Evolutionary conservation across 1,284 basidiomycete species (phyloP), one percentile per base, ranked within the genome.

Genomic region (Chondrostereum purpureum): DNA sequence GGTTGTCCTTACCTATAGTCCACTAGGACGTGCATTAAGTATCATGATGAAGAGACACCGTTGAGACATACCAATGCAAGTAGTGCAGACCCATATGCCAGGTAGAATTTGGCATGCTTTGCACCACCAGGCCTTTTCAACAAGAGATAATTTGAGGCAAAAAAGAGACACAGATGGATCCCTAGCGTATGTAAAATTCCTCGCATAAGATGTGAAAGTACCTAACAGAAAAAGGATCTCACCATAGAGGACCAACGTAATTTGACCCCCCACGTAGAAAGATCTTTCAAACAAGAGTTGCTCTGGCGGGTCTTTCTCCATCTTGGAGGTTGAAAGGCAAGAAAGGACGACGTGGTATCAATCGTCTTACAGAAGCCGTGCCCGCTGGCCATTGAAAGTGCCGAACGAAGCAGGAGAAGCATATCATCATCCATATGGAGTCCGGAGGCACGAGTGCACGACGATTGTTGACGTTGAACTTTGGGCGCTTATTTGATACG

Each of bases 221-320:
- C 20, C 23, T 37, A 18, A n/a, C 27, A 11, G 14, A 20, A 10
- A 20, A 35, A 17, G 11, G 31, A 11, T 40, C 54, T 14, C 16
- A 55, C 59, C 59, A 43, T 54, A 60, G 31, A 60, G 53, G 19
- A 61, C 56, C 10, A 43, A 55, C 14, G 56, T 57, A 17, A 61
- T 45, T 42, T 58, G 56, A 31, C 49, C 52, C 19, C 58, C 59
- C 17, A 60, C 48, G 42, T 61, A 61, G 41, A 59, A 52, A 1
- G 57, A 53, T 10, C 55, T 42, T 44, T 60, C 58, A 31, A 61
- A 53, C 3, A 45, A 49, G 18, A 58, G 44, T 35, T 57, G 45
- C 3, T 36, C 44, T 13, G 53, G 47, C 16, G 52, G 52, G 43
- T 55, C 53, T 1, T 18, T 44, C 17, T 39, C 50, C 52, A 53